Percentiles rank a stretch among this genome's conserved stretches.
Conservation (phyloP, 2,329 filamentous ascomycete genomes). For the Cladobotryum protrusum region DNA sequence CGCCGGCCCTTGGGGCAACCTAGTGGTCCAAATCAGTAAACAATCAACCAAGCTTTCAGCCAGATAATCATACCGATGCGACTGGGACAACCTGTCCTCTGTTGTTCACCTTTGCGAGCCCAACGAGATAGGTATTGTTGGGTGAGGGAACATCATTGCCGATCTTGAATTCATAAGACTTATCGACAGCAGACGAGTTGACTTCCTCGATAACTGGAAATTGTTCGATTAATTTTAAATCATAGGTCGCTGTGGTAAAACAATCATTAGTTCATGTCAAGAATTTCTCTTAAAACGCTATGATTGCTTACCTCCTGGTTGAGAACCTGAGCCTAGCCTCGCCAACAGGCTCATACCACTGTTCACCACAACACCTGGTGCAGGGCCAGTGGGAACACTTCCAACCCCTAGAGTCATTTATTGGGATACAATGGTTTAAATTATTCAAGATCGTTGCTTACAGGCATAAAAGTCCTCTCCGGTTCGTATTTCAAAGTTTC, state of each 20-base stretch:
- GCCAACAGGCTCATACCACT: slow-evolving; percentile 4
- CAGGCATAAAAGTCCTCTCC: slow-evolving; percentile 7
- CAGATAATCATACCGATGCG: background rate
- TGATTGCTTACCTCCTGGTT: no score
- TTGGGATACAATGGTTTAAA: no score
- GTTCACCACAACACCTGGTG: background rate
- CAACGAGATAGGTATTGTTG: slow-evolving; percentile 7
- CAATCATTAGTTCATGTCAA: background rate
- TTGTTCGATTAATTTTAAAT: background rate
- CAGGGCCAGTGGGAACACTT: background rate
- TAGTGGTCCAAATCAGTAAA: background rate
- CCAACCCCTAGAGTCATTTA: slow-evolving; percentile 7
- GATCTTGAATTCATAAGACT: slow-evolving; percentile 5
- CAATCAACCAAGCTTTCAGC: no score
- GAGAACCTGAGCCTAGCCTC: slow-evolving; percentile 2
- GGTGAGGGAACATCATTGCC: background rate
- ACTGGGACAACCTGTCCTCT: slow-evolving; percentile 9
- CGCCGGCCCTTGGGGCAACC: slow-evolving; percentile 5
- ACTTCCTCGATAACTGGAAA: slow-evolving; percentile 3
- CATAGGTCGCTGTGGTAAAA: slow-evolving; percentile 5
- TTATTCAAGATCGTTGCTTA: no score
- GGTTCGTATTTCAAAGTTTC: slow-evolving; percentile 1
- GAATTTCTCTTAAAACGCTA: no score
- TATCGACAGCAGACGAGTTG: background rate
- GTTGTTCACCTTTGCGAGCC: slow-evolving; percentile 7